These are phyloP conservation scores for Phytopythium helicoides DNA, from an alignment of 352 stramenopile species.

Conservation along the genomic window DNA sequence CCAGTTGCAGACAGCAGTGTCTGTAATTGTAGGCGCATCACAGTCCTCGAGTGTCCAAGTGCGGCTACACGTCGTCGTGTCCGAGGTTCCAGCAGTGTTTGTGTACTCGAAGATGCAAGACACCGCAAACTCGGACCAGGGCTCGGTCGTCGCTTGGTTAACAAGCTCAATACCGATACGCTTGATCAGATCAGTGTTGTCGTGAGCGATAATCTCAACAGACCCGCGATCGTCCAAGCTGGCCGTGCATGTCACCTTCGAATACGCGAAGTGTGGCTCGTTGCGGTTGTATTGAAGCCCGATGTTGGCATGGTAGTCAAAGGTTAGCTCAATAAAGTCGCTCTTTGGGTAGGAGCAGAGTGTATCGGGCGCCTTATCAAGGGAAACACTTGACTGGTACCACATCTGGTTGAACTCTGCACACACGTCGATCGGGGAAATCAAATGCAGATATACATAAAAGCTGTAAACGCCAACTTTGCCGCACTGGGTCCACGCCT, in stretches of 20 bases:
- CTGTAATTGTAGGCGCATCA: conserved; percentile 20
- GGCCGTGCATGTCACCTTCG: not conserved
- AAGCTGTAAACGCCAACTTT: conserved; percentile 46
- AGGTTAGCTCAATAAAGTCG: conserved; percentile 66
- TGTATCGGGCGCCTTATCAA: conserved; percentile 15
- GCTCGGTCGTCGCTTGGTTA: conserved; percentile 30
- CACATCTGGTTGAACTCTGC: conserved; percentile 60
- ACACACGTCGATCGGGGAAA: conserved; percentile 42
- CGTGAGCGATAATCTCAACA: not conserved
- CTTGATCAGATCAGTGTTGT: conserved; percentile 18
- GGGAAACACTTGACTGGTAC: conserved; percentile 48
- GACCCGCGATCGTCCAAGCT: not conserved
- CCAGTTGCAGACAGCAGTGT: no score
- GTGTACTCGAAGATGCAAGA: conserved; percentile 57
- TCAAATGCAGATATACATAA: conserved; percentile 46
- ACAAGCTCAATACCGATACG: conserved; percentile 56
- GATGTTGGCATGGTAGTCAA: conserved; percentile 50
- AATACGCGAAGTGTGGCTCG: conserved; percentile 28
- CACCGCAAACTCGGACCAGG: conserved; percentile 38
- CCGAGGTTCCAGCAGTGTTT: conserved; percentile 16
- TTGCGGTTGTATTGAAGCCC: conserved; percentile 15
- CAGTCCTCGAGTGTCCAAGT: conserved; percentile 60
- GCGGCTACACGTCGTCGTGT: conserved; percentile 30
- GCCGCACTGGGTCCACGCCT: conserved; percentile 66
- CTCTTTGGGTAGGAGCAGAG: conserved; percentile 37